Evolutionary conservation across 108 stramenopile genomes (phyloP).

Genomic region (Fistulifera solaris): DNA sequence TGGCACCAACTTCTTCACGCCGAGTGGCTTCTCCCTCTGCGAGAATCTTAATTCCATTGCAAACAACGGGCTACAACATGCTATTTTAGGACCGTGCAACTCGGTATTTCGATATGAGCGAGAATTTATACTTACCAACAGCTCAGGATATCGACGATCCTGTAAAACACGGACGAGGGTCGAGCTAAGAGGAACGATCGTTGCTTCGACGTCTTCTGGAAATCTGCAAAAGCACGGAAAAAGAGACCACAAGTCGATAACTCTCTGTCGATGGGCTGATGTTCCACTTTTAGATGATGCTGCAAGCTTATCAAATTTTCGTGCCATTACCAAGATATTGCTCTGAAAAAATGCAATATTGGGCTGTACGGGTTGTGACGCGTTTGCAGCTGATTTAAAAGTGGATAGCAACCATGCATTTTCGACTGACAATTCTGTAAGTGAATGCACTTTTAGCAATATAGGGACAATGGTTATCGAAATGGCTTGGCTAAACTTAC

Average conservation of each 20-base stretch:
- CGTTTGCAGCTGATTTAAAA: conserved; percentile 32
- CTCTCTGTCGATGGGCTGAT: conserved; percentile 15
- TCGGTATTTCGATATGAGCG: too few relatives aligned
- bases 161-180: conserved; percentile 55
- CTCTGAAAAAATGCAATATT: conserved; percentile 61
- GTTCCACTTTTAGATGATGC: conserved; percentile 26
- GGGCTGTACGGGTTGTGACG: conserved; percentile 6
- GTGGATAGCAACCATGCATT: conserved; percentile 54
- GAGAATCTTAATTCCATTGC: background rate
- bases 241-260: conserved; percentile 62
- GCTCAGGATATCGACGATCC: conserved; percentile 73
- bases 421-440: conserved; percentile 32
- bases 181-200: conserved; percentile 42
- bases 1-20: background rate
- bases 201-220: conserved; percentile 43
- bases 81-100: background rate
- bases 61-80: background rate
- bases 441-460: background rate
- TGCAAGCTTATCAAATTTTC: conserved; percentile 49
- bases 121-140: conserved; percentile 35
- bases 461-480: too few relatives aligned
- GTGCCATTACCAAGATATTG: conserved; percentile 45
- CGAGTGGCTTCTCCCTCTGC: background rate
- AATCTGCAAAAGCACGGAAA: conserved; percentile 53
- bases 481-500: too few relatives aligned